A percentile compares a stretch with the other conserved stretches of the same genome.
Conservation (phyloP, 805 yeast genomes). For the Candida vaughaniae region DNA sequence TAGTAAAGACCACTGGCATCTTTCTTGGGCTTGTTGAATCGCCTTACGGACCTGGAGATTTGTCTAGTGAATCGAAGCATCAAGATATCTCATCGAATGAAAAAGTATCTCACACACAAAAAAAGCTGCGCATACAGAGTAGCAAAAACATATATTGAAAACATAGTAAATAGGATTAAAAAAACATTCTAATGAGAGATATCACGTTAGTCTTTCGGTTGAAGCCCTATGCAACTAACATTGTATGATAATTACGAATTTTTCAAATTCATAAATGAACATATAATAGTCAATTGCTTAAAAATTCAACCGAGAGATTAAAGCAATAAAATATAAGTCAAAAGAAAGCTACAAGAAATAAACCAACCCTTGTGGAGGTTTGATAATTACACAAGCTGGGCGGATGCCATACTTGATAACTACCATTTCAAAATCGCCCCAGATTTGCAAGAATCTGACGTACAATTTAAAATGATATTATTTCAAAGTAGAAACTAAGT, state of each 20-base stretch:
- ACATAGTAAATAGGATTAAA: no score
- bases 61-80: constrained; percentile 4
- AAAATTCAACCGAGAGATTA: constrained; percentile 16
- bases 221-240: constrained; percentile 19
- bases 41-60: constrained; percentile 2
- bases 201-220: constrained; percentile 14
- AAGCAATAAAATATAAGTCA: constrained; percentile 7
- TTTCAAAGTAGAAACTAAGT: constrained; percentile 8
- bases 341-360: constrained; percentile 6
- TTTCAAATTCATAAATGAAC: background rate
- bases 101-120: background rate
- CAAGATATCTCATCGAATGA: background rate
- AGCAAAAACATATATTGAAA: no score
- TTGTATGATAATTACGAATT: constrained; percentile 9
- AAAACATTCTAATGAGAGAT: background rate
- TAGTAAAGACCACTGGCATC: constrained; percentile 29
- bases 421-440: constrained; percentile 1
- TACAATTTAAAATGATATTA: constrained; percentile 2
- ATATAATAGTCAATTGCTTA: constrained; percentile 17
- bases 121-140: background rate
- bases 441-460: background rate
- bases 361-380: background rate
- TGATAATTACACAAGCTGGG: constrained; percentile 4
- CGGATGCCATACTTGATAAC: constrained; percentile 2
- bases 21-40: constrained; percentile 3